Base-by-base conservation (phyloP, 768 basidiomycete species). In the Podaxis sp. region DNA sequence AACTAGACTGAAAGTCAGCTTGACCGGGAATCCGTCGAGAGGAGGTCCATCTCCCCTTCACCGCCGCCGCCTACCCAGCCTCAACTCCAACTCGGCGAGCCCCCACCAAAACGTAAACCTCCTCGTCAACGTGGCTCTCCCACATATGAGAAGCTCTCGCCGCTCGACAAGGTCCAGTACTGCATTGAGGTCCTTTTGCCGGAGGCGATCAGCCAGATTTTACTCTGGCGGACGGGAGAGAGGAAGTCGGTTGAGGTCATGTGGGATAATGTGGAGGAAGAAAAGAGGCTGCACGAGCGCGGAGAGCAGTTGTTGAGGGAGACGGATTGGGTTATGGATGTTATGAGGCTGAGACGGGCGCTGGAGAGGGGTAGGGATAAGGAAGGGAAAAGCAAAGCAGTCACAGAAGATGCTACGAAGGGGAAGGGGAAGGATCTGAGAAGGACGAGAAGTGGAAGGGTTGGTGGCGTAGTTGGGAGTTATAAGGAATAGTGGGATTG, bases 111-210 rank as follows among this genome's bases (percentile, higher is more conserved):
- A n/a, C 9, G 6, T 6, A 38, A 44, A 14, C 50, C n/a, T 7
- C 48, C n/a, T 3, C 61, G 65, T 51, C 65, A 63, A 50, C 59
- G 35, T 18, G 64, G 64, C 2, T 62, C 55, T 48, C 57, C 60
- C 1, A 62, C 55, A 25, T 72, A 66, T 50, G 66, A 71, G 48
- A 64, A 64, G 5, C 59, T 71, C 50, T 50, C 14, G 3, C 57
- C 56, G 0, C 52, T 83, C 6, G 81, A 82, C 63, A 86, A 85
- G 66, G 69, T 83, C 14, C 63, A 91, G 88, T 92, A 91, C 64
- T 90, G 88, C 67, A 72, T 82, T 38, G 84, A 88, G 61, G 79
- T 93, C 32, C 81, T 93, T 10, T 77, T 91, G 4, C 88, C 85
- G 2, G 90, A 91, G 70, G 79, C 87, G 2, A 76, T 89, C 42